Evolutionary conservation across 2,329 filamentous ascomycete genomes (phyloP).

Genomic region (Trichoderma sp.): DNA sequence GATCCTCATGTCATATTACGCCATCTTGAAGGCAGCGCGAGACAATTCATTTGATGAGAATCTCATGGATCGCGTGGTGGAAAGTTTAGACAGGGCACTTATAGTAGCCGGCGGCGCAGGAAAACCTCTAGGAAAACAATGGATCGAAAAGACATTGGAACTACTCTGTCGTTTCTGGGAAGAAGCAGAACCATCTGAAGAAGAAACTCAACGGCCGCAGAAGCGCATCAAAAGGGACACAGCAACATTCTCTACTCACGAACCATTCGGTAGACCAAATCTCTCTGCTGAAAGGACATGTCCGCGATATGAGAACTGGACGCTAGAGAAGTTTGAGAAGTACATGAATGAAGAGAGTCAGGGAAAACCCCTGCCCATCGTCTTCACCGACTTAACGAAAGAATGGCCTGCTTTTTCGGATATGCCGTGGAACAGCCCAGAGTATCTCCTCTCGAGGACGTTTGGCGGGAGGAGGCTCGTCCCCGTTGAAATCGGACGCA

Average conservation of each 20-base stretch:
- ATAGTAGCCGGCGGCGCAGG: conserved; percentile 69
- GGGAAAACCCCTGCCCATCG: conserved; percentile 56
- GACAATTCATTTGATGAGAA: conserved; percentile 19
- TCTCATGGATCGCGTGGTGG: conserved; percentile 56
- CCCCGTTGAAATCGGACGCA: conserved; percentile 80
- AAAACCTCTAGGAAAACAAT: conserved; percentile 45
- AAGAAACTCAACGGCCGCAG: conserved; percentile 21
- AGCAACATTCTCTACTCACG: conserved; percentile 28
- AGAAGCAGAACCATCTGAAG: background rate
- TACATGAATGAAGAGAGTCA: conserved; percentile 50
- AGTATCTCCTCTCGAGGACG: conserved; percentile 72
- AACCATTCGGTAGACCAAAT: conserved; percentile 32
- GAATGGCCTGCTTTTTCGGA: conserved; percentile 74
- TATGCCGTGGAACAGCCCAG: conserved; percentile 67
- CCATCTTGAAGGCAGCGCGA: conserved; percentile 28
- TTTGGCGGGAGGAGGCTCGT: conserved; percentile 76
- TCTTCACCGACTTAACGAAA: conserved; percentile 63
- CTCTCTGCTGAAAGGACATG: conserved; percentile 28
- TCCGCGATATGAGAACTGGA: conserved; percentile 40
- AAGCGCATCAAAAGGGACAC: conserved; percentile 25
- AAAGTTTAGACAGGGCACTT: conserved; percentile 69
- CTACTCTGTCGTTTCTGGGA: conserved; percentile 37
- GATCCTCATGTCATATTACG: conserved; percentile 57
- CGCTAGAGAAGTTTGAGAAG: conserved; percentile 59
- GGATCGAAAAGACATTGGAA: conserved; percentile 52